These are phyloP conservation scores for Cinnamomum chago DNA, from an alignment of 164 flowering plant genomes.

Conservation along the genomic window DNA sequence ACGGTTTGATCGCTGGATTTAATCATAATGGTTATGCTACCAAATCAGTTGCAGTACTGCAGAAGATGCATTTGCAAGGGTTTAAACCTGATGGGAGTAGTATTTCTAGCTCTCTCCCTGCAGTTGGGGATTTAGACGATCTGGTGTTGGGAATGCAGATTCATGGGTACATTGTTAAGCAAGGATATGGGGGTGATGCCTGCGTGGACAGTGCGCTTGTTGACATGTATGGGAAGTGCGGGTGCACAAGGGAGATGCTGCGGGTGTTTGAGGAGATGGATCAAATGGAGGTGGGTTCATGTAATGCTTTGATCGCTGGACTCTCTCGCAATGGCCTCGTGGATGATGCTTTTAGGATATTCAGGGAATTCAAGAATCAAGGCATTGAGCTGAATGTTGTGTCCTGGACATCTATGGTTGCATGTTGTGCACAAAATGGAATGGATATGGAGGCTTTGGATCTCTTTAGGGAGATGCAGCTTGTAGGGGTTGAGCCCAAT, in stretches of 20 bases:
- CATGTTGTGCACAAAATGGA: conserved; percentile 74
- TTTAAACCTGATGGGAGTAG: conserved; percentile 49
- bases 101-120: conserved; percentile 57
- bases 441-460: conserved; percentile 69
- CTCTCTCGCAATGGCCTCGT: conserved; percentile 59
- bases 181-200: conserved; percentile 42
- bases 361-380: conserved; percentile 34
- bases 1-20: conserved; percentile 72
- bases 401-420: conserved; percentile 79
- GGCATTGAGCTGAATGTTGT: conserved; percentile 54
- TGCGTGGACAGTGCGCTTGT: conserved; percentile 58
- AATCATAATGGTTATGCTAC: conserved; percentile 36
- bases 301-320: conserved; percentile 68
- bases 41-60: conserved; percentile 42
- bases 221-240: conserved; percentile 78
- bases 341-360: conserved; percentile 47
- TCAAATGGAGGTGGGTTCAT: conserved; percentile 44
- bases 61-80: conserved; percentile 49
- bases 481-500: conserved; percentile 59
- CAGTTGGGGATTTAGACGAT: conserved; percentile 52
- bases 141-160: conserved; percentile 46
- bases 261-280: conserved; percentile 47
- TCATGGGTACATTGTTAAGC: conserved; percentile 58
- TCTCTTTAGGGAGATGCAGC: conserved; percentile 74
- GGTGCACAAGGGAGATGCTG: conserved; percentile 34